Percentiles rank a stretch among this genome's conserved stretches.
Conservation (phyloP, 768 basidiomycete species). For the Cystofilobasidium macerans region DNA sequence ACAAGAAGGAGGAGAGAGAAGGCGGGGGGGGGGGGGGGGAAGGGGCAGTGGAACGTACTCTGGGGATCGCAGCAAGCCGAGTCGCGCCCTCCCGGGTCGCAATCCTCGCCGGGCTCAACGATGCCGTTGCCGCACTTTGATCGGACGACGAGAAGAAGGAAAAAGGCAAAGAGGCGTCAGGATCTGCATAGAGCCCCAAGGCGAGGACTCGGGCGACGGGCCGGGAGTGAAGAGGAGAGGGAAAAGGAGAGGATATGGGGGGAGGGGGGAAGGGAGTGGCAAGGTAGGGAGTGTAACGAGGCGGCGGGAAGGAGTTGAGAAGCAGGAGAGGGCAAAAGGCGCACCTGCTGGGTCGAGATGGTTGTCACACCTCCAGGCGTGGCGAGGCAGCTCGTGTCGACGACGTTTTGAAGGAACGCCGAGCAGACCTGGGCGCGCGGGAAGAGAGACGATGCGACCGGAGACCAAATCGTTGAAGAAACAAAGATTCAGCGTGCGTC, state of each 20-base stretch:
- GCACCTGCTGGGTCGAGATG: slow-evolving; percentile 33
- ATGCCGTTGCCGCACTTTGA: slow-evolving; percentile 34
- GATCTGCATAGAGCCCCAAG: no score
- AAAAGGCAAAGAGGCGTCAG: no score
- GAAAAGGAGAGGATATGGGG: no score
- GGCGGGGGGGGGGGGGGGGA: no score
- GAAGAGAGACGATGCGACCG: no score
- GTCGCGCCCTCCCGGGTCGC: slow-evolving; percentile 59
- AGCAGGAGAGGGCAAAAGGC: slow-evolving; percentile 45
- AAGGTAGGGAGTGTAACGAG: slow-evolving; percentile 8
- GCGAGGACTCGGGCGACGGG: no score
- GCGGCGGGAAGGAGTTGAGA: no score
- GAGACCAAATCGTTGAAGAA: no score
- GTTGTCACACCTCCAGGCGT: slow-evolving; percentile 44
- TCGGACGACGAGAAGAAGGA: no score
- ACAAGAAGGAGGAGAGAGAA: not conserved
- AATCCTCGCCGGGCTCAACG: slow-evolving; percentile 58
- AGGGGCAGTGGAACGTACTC: slow-evolving; percentile 35
- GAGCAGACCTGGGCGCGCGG: slow-evolving; percentile 25
- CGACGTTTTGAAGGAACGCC: slow-evolving; percentile 39
- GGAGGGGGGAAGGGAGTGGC: not conserved
- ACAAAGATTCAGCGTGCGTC: no score
- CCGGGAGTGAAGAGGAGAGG: no score
- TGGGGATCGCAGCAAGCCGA: slow-evolving; percentile 60
- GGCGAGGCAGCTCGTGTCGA: slow-evolving; percentile 59